Evolutionary conservation across 345 rosid species (phyloP).

Genomic region (Gossypium stocksii): DNA sequence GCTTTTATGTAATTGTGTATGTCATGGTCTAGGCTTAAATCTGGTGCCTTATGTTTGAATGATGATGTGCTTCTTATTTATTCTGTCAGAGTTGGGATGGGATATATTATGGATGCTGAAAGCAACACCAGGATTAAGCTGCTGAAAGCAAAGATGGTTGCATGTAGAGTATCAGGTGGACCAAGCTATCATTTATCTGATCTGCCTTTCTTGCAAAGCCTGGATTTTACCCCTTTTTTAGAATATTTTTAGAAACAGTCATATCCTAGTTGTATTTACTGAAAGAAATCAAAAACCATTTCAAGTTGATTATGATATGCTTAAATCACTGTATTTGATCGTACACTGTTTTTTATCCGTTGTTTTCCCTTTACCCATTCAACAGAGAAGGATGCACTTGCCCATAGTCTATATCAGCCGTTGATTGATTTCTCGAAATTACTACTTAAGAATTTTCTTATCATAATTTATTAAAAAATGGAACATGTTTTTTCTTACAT

Average conservation of each 20-base stretch:
- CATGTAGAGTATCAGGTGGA: neutral
- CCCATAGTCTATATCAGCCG: no score
- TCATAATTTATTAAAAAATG: no score
- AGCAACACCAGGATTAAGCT: conserved; percentile 5
- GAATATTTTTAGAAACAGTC: neutral
- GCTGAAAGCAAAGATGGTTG: neutral
- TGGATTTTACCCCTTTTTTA: neutral
- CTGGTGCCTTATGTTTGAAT: neutral
- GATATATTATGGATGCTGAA: neutral
- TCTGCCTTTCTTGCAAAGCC: neutral
- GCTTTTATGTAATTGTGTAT: neutral
- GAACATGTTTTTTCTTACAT: no score
- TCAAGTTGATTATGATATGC: neutral
- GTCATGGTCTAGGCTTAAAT: neutral
- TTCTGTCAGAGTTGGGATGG: conserved; percentile 11
- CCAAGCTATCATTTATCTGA: neutral
- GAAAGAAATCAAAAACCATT: neutral
- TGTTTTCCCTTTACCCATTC: no score
- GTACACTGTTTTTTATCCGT: no score
- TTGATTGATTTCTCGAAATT: no score
- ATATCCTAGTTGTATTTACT: neutral
- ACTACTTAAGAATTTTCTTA: no score
- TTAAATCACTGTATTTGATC: neutral
- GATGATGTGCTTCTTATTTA: neutral
- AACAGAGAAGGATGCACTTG: no score